Evolutionary conservation across 2,329 filamentous ascomycete genomes (phyloP).

Genomic region (Aschersonia sp.): DNA sequence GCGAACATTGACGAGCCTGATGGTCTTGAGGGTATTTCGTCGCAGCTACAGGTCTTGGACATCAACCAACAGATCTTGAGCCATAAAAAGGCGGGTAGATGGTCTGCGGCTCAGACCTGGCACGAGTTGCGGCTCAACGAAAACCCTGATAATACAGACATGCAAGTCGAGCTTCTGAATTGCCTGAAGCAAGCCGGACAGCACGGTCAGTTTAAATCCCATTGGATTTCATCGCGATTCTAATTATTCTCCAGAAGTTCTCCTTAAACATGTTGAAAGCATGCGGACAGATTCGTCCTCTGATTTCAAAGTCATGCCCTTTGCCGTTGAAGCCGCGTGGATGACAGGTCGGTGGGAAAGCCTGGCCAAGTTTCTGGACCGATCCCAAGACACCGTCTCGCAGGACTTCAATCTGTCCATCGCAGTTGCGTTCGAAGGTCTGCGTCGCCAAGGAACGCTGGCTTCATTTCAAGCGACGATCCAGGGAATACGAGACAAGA

Average conservation of each 20-base stretch:
- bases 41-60: slow-evolving; percentile 72
- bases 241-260: slow-evolving; percentile 43
- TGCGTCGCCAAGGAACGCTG: slow-evolving; percentile 38
- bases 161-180: slow-evolving; percentile 69
- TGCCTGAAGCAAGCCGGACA: slow-evolving; percentile 94
- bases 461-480: slow-evolving; percentile 42
- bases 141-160: slow-evolving; percentile 58
- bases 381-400: slow-evolving; percentile 32
- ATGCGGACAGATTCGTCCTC: slow-evolving; percentile 42
- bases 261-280: slow-evolving; percentile 75
- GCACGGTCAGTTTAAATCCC: slow-evolving; percentile 44
- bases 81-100: slow-evolving; percentile 82
- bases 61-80: slow-evolving; percentile 88
- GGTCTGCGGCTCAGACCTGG: slow-evolving; percentile 94
- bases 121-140: slow-evolving; percentile 83
- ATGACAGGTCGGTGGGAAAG: slow-evolving; percentile 69
- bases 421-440: slow-evolving; percentile 41
- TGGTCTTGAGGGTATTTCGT: slow-evolving; percentile 85
- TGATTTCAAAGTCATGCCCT: slow-evolving; percentile 55
- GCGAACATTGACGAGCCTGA: slow-evolving; percentile 96
- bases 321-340: slow-evolving; percentile 86
- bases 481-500: slow-evolving; percentile 48
- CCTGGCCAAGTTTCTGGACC: slow-evolving; percentile 49
- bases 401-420: slow-evolving; percentile 72
- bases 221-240: background rate